phyloP scores from a whole-genome alignment of 352 stramenopile species.

The Pythium biforme region DNA sequence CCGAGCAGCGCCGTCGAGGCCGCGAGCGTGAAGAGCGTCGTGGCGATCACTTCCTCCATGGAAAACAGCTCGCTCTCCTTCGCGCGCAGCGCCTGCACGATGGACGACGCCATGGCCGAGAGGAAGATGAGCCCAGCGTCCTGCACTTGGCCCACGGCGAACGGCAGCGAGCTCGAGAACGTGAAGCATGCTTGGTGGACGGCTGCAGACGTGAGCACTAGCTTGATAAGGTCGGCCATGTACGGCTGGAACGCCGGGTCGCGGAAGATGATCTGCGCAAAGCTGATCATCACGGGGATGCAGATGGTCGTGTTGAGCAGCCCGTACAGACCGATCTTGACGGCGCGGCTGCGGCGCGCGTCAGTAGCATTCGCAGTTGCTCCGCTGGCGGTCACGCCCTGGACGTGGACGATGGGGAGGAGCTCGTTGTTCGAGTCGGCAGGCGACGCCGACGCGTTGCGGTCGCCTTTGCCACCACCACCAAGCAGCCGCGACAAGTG shows the following conservation, averaged over 20 bases:
- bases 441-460: neutral
- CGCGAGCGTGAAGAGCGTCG: slow-evolving; percentile 92
- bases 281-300: slow-evolving; percentile 91
- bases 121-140: slow-evolving; percentile 99
- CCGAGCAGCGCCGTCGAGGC: slow-evolving; percentile 92
- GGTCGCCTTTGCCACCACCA: neutral
- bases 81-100: slow-evolving; percentile 73
- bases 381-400: slow-evolving; percentile 1
- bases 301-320: slow-evolving; percentile 94
- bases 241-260: slow-evolving; percentile 90
- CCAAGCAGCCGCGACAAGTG: slow-evolving; percentile 16
- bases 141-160: slow-evolving; percentile 98
- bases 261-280: slow-evolving; percentile 96
- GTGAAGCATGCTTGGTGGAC: slow-evolving; percentile 87
- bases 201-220: slow-evolving; percentile 88
- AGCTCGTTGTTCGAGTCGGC: slow-evolving; percentile 14
- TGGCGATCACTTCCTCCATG: slow-evolving; percentile 89
- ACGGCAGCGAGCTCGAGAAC: slow-evolving; percentile 91
- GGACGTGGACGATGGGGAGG: slow-evolving; percentile 26
- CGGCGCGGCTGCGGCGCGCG: slow-evolving; percentile 21
- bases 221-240: slow-evolving; percentile 92
- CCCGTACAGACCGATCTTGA: slow-evolving; percentile 85
- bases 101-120: slow-evolving; percentile 91
- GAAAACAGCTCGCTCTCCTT: slow-evolving; percentile 59
- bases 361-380: too few relatives aligned